Base-by-base conservation (phyloP, 352 stramenopile species). In the Elongisporangium prolatum region DNA sequence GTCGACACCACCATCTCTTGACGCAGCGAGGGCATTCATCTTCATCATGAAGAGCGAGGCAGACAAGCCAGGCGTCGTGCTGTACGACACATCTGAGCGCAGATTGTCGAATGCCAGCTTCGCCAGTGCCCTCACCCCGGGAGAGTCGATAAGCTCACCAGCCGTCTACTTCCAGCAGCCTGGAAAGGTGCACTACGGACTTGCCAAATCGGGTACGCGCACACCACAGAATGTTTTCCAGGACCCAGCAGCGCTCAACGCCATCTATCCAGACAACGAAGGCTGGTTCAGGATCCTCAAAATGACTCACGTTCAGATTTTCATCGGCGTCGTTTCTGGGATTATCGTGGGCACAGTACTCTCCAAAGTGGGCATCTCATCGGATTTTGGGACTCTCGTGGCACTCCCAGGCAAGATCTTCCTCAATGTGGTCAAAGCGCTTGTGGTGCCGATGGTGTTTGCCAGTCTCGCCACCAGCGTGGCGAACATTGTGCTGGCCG, bases 331-430 rank as follows among this genome's bases (percentile, higher is more conserved):
- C 13, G 52, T 71, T 8, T 10, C 68, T 6, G 69, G 69, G 47
- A 56, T 71, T 20, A 57, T 49, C 1, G 20, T 74, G 7, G 69
- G 69, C 20, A 56, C 60, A 9, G 18, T 69, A 22, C 58, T 77
- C 4, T 67, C 66, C 6, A 54, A 65, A 3, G 7, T 65, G 3
- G 21, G 60, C 2, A 67, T 63, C 13, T 70, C 66, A 1, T 16
- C 20, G n/a, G 63, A 65, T 49, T 51, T 69, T 10, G 70, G 51
- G 20, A 48, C 57, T 2, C 52, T 71, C 14, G 64, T 74, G 10
- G 66, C 66, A 37, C 40, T 77, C 1, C 63, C 66, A 1, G 69
- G 69, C 16, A 63, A 66, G 18, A 57, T 77, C 18, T 77, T 74
- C 40, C 48, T 77, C 34, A 57, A 62, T 10, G 50, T 68, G 54